Base-by-base conservation (phyloP, 768 basidiomycete species). In the Jaapia argillacea region DNA sequence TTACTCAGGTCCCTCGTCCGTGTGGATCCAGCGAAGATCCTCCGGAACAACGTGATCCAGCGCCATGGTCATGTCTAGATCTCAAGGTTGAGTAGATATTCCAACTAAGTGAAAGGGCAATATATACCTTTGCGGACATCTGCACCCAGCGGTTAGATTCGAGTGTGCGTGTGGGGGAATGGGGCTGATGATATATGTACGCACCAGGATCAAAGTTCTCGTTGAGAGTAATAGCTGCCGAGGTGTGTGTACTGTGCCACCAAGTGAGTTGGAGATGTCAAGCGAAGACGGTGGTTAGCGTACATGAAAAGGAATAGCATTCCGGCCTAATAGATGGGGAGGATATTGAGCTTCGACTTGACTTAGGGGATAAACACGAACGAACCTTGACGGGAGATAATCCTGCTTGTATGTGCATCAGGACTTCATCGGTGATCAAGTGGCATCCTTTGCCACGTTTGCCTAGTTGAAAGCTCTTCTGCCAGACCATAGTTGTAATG, bases 1-100 rank as follows among this genome's bases (percentile, higher is more conserved):
- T 64, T 57, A 91, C 89, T 94, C 91, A 37, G 81, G 85, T 18
- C 90, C 91, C 68, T 97, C 92, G 56, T 91, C 89, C 1, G 80
- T 87, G 59, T 96, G 92, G 28, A 67, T 65, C 90, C 91, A 94
- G 41, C 75, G 62, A 12, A 93, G 65, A 12, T 58, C 70, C 57
- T 96, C 91, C 1, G 92, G 92, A 1, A 97, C 89, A 46, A 96
- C 79, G 24, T 64, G 72, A 62, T 96, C 92, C 16, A 96, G 65
- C 3, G 88, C 87, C 88, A 93, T 94, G 54, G 88, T 81, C 91
- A 96, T 93, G 57, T 96, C 92, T 86, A 24, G 62, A 61, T 60
- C n/a, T n/a, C 61, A 52, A 67, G 61, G 60, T 35, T 13, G 41
- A 36, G 27, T 21, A n/a, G 40, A 24, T 42, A 37, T 24, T 18